A percentile compares a stretch with the other conserved stretches of the same genome.
Evolutionary conservation across 139 green algal species (phyloP).

Genomic region (Trebouxia sp.): DNA sequence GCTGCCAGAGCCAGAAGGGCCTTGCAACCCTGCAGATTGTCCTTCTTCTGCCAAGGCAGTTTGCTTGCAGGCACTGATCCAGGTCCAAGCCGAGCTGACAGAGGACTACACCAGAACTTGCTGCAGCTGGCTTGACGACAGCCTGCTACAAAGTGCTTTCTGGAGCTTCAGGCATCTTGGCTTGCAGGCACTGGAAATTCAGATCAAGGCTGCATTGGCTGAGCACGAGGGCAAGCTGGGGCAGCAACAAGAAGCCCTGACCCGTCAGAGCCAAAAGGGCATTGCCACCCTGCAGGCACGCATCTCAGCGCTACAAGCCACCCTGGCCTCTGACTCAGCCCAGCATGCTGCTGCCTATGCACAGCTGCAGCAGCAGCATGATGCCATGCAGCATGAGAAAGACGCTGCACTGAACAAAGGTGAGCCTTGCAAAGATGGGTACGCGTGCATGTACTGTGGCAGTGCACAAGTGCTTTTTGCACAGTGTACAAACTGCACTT

Average conservation of each 20-base stretch:
- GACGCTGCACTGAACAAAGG: constrained; percentile 6
- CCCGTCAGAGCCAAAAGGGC: too few species aligned
- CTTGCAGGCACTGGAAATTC: too few species aligned
- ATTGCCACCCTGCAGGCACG: constrained; percentile 2
- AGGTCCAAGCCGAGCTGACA: not conserved
- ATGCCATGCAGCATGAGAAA: not conserved
- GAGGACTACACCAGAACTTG: not conserved
- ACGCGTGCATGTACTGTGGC: too few species aligned
- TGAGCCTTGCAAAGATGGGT: not conserved
- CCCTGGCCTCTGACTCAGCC: constrained; percentile 1
- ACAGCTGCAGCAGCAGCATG: not conserved
- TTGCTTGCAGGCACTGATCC: not conserved
- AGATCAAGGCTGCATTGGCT: not conserved
- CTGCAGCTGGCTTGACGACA: not conserved
- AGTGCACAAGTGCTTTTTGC: too few species aligned
- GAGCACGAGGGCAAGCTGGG: not conserved
- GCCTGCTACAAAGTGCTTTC: not conserved
- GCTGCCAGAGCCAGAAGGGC: constrained; percentile 6
- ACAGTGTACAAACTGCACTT: too few species aligned
- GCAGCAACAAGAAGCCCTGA: too few species aligned
- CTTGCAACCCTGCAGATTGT: not conserved
- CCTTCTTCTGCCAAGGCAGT: not conserved
- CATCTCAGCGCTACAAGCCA: not conserved
- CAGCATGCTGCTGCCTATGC: constrained; percentile 10
- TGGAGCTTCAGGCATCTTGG: too few species aligned